Evolutionary conservation across 257 asterid genomes (phyloP).

Genomic region (Jaltomata sinuosa): DNA sequence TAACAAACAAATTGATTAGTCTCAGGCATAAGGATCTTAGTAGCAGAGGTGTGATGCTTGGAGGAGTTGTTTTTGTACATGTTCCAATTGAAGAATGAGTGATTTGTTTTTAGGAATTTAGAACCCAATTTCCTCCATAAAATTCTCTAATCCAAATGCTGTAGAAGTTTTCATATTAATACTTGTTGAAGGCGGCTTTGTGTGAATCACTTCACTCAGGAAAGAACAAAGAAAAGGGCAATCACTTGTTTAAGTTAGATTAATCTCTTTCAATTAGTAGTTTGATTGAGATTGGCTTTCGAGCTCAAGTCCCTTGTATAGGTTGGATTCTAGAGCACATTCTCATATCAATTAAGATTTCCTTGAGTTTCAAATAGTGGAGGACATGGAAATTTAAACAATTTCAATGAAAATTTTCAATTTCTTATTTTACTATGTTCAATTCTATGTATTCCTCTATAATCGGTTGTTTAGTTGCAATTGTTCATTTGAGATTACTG

Average conservation of each 20-base stretch:
- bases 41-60: neutral
- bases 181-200: neutral
- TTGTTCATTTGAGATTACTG: neutral
- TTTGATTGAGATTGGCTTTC: neutral
- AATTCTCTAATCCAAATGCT: neutral
- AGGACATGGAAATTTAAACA: neutral
- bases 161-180: slow-evolving; percentile 5
- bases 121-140: neutral
- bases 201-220: neutral
- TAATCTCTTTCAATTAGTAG: neutral
- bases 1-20: neutral
- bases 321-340: neutral
- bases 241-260: neutral
- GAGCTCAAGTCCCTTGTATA: neutral
- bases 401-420: neutral
- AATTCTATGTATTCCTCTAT: neutral
- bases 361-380: neutral
- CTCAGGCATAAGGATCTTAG: neutral
- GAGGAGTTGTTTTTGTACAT: neutral
- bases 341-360: neutral
- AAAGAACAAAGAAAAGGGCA: neutral
- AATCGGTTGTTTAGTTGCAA: neutral
- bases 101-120: neutral
- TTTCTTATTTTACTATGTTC: neutral
- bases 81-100: neutral